A percentile compares a stretch with the other conserved stretches of the same genome.
Conservation (phyloP, 441 rosid genomes). For the Populus trichocarpa region DNA sequence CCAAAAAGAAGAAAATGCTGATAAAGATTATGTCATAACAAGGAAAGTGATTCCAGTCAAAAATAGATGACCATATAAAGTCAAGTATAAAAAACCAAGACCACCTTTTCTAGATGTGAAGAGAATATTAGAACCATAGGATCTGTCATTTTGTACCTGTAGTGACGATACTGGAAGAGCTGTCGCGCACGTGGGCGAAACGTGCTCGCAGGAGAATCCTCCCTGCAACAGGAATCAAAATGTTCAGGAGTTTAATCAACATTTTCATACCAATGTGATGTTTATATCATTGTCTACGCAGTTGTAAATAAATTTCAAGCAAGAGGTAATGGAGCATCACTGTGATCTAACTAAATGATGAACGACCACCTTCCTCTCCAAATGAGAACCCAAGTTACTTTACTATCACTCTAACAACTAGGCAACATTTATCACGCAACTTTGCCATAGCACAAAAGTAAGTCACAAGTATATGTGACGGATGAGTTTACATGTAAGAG, state of each 20-base stretch:
- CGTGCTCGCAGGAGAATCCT: constrained; percentile 80
- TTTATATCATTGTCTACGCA: background rate
- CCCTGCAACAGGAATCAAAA: constrained; percentile 56
- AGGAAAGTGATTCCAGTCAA: background rate
- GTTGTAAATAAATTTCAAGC: background rate
- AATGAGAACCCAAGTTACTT: constrained; percentile 2
- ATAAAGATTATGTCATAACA: background rate
- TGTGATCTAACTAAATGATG: background rate
- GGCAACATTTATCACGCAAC: background rate
- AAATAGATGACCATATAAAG: background rate
- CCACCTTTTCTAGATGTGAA: background rate
- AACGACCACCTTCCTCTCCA: background rate
- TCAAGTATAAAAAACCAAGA: background rate
- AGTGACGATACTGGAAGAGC: constrained; percentile 82
- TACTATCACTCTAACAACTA: background rate
- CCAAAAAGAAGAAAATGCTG: background rate
- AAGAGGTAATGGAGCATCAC: background rate
- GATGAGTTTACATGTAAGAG: background rate
- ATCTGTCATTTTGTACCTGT: constrained; percentile 1
- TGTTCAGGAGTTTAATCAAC: background rate
- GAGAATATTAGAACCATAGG: background rate
- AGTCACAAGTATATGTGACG: background rate
- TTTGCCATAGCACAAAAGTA: background rate
- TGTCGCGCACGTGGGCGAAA: constrained; percentile 91
- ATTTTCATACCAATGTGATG: background rate